phyloP scores from a whole-genome alignment of 495 filamentous ascomycete genomes.

The Neurospora tetraspora region DNA sequence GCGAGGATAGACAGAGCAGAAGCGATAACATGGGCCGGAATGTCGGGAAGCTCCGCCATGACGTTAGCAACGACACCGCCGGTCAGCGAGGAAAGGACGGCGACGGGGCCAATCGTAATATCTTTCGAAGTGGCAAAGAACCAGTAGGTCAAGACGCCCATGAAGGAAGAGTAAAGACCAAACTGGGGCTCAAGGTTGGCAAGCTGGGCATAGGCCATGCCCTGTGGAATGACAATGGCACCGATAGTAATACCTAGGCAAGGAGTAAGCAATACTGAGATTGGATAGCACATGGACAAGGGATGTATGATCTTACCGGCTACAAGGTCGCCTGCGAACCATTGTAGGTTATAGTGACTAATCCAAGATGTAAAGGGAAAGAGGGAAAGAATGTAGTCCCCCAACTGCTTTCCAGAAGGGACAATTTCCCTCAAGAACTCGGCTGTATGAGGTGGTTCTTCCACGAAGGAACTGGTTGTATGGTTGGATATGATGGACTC shows the following conservation, averaged over 20 bases:
- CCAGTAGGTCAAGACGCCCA: conserved; percentile 95
- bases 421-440: conserved; percentile 60
- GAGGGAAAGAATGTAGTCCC: conserved; percentile 52
- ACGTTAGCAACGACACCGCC: conserved; percentile 67
- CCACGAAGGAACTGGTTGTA: conserved; percentile 71
- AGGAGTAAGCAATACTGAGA: conserved; percentile 7
- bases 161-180: conserved; percentile 94
- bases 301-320: conserved; percentile 51
- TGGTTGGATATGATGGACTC: conserved; percentile 72
- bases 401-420: conserved; percentile 46
- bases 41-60: conserved; percentile 44
- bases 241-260: conserved; percentile 78
- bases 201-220: conserved; percentile 92
- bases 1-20: conserved; percentile 71
- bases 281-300: neutral
- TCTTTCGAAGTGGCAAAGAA: conserved; percentile 99
- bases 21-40: conserved; percentile 54
- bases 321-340: conserved; percentile 80
- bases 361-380: conserved; percentile 92
- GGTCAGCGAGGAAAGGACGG: conserved; percentile 85
- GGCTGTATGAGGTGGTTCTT: conserved; percentile 61
- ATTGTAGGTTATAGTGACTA: conserved; percentile 73
- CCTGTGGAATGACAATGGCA: conserved; percentile 89
- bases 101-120: conserved; percentile 98
- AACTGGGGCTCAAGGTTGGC: conserved; percentile 70